Evolutionary conservation across 306 rosid genomes (phyloP).

Genomic region (Gillenia trifoliata): DNA sequence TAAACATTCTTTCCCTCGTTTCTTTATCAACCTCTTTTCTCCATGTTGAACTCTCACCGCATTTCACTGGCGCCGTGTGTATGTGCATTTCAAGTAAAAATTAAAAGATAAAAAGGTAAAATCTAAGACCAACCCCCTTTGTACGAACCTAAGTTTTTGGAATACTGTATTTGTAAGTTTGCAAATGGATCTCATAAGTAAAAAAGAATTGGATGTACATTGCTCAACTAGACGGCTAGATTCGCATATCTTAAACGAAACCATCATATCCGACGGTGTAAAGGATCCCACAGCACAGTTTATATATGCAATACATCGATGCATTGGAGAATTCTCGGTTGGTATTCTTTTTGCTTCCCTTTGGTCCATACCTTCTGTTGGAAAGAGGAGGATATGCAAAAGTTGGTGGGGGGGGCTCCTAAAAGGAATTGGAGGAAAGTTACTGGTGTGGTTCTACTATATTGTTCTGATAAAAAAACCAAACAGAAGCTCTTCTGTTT

Average conservation of each 20-base stretch:
- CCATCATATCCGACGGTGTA: no score
- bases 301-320: no score
- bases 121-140: background rate
- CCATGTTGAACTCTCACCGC: background rate
- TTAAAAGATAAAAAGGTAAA: background rate
- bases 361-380: background rate
- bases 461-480: no score
- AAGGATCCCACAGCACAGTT: no score
- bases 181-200: background rate
- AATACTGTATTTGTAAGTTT: background rate
- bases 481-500: background rate
- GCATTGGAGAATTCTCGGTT: background rate
- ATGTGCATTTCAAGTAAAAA: background rate
- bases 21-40: background rate
- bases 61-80: background rate
- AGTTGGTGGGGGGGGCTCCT: no score
- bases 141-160: background rate
- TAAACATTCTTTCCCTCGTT: no score
- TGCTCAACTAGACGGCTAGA: no score
- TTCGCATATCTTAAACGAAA: no score
- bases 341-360: background rate
- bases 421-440: background rate
- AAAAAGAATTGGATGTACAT: background rate
- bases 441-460: background rate
- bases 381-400: background rate